These are phyloP conservation scores for Colletotrichum spinosum DNA, from an alignment of 2,329 filamentous ascomycete genomes.

Conservation along the genomic window DNA sequence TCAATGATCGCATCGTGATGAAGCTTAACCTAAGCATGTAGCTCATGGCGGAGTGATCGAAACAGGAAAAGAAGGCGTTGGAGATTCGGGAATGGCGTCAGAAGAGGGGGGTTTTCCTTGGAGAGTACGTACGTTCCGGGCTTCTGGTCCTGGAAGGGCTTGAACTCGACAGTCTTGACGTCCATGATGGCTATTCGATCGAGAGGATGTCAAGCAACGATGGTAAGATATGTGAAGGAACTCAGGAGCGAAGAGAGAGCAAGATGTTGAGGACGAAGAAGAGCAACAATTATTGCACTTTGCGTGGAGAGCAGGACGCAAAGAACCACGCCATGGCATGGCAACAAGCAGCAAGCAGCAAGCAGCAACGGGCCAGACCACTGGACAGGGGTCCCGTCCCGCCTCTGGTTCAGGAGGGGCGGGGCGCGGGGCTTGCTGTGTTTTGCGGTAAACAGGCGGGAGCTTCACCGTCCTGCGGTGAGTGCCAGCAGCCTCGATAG, in stretches of 20 bases:
- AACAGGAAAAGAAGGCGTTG: conserved; percentile 29
- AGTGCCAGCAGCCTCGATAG: conserved; percentile 15
- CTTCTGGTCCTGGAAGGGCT: conserved; percentile 95
- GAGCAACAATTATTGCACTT: conserved; percentile 10
- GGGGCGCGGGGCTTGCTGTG: neutral
- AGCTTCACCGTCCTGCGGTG: conserved; percentile 25
- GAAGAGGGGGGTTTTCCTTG: conserved; percentile 39
- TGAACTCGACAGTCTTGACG: conserved; percentile 81
- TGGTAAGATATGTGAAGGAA: conserved; percentile 10
- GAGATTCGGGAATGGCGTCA: conserved; percentile 45
- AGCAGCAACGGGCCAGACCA: conserved; percentile 14
- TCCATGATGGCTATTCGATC: conserved; percentile 66
- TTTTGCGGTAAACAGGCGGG: neutral
- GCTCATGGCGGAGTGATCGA: conserved; percentile 31
- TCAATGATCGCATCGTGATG: conserved; percentile 21
- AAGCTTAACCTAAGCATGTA: conserved; percentile 21
- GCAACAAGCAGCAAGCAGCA: conserved; percentile 5
- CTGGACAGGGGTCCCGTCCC: no score
- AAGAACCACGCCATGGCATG: neutral
- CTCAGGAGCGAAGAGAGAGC: conserved; percentile 28
- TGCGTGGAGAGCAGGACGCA: neutral
- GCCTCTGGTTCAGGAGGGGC: no score
- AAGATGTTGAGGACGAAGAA: conserved; percentile 37
- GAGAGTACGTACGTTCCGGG: conserved; percentile 88
- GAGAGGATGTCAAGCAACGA: conserved; percentile 28